Evolutionary conservation across 2,329 filamentous ascomycete genomes (phyloP).

Genomic region (Diaporthe citriasiana): DNA sequence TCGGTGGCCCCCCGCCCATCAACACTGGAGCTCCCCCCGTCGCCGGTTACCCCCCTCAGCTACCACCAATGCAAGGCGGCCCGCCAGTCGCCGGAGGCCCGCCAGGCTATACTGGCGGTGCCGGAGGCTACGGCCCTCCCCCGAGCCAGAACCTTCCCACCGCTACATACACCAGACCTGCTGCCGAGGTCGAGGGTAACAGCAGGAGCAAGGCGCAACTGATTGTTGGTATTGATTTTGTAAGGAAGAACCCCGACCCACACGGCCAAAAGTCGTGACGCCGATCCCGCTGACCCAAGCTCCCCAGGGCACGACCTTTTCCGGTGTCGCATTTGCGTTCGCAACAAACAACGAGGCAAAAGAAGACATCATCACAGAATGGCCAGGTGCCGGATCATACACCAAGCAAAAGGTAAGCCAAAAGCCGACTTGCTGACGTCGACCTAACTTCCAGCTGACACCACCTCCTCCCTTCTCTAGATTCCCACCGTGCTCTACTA

Average conservation of each 20-base stretch:
- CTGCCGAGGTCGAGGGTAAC: constrained; percentile 86
- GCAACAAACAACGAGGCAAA: constrained; percentile 97
- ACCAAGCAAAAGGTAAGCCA: constrained; percentile 93
- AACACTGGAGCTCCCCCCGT: constrained; percentile 71
- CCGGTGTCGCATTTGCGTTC: constrained; percentile 96
- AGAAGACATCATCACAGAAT: constrained; percentile 99
- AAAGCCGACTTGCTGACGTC: background rate
- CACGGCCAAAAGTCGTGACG: background rate
- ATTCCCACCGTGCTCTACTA: constrained; percentile 99
- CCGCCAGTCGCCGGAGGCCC: constrained; percentile 59
- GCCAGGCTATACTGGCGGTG: constrained; percentile 62
- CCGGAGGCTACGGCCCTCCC: constrained; percentile 59
- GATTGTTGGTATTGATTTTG: constrained; percentile 99
- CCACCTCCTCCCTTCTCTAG: constrained; percentile 60
- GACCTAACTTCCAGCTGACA: background rate
- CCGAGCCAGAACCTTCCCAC: constrained; percentile 51
- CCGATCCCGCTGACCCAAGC: constrained; percentile 30
- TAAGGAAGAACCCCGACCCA: constrained; percentile 65
- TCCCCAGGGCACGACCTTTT: constrained; percentile 91
- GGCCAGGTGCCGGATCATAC: constrained; percentile 96
- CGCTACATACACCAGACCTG: constrained; percentile 59
- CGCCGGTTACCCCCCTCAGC: constrained; percentile 71
- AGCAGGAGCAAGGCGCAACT: constrained; percentile 95
- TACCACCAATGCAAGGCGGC: constrained; percentile 57
- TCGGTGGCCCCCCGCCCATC: constrained; percentile 76